Conservation (phyloP, 2,329 filamentous ascomycete species). For the Alternaria gaisen region DNA sequence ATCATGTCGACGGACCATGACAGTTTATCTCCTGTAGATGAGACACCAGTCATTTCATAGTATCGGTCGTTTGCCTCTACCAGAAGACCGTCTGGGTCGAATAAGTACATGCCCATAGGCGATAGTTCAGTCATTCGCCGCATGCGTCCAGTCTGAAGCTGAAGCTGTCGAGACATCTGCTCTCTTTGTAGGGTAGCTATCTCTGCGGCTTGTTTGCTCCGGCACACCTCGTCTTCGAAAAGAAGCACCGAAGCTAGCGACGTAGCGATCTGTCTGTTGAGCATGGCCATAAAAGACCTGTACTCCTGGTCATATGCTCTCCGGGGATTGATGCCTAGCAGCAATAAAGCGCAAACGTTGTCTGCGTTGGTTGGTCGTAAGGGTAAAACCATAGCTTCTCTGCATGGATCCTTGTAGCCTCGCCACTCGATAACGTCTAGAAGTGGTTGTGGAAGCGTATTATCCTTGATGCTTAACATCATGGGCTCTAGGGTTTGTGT, state of each 20-base stretch:
- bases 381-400: conserved; percentile 46
- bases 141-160: conserved; percentile 45
- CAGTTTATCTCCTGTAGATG: conserved; percentile 49
- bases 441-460: conserved; percentile 36
- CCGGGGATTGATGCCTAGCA: conserved; percentile 45
- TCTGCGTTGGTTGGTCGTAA: conserved; percentile 42
- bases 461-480: conserved; percentile 37
- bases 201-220: conserved; percentile 37
- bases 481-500: conserved; percentile 44
- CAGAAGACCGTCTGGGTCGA: conserved; percentile 53
- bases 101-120: conserved; percentile 45
- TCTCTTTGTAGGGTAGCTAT: conserved; percentile 40
- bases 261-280: conserved; percentile 46
- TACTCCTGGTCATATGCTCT: conserved; percentile 48
- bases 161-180: conserved; percentile 38
- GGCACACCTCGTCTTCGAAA: conserved; percentile 45
- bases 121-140: conserved; percentile 47
- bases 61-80: conserved; percentile 57
- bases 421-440: conserved; percentile 44
- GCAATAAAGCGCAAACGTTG: conserved; percentile 43
- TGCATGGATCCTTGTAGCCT: conserved; percentile 45
- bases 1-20: conserved; percentile 57
- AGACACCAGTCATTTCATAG: conserved; percentile 59
- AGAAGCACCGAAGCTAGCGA: conserved; percentile 46
- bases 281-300: conserved; percentile 39